Conservation (phyloP, 345 rosid species). For the Firmiana major region DNA sequence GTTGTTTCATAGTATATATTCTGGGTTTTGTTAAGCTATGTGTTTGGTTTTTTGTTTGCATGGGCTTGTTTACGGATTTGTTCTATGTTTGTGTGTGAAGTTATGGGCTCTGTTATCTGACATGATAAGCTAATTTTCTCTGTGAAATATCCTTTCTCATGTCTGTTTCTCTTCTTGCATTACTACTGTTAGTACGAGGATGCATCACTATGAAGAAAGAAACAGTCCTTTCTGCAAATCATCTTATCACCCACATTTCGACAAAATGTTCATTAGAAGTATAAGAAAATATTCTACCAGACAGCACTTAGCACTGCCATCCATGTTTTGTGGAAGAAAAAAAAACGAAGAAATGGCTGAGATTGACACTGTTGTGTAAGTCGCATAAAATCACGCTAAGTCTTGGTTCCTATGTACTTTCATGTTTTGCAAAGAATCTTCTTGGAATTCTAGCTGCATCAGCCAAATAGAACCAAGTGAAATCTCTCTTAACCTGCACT, state of each 20-base stretch:
- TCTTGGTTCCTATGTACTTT: background rate
- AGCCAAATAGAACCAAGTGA: background rate
- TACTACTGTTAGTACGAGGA: background rate
- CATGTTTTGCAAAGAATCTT: background rate
- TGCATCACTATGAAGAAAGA: background rate
- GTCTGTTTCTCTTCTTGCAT: background rate
- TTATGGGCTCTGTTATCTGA: constrained; percentile 21
- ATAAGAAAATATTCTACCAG: background rate
- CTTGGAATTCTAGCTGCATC: background rate
- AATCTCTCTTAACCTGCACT: background rate
- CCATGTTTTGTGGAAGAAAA: background rate
- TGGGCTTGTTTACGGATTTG: constrained; percentile 28
- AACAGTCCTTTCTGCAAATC: background rate
- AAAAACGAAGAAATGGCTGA: background rate
- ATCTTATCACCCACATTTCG: background rate
- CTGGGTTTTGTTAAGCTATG: background rate
- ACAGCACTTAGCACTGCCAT: background rate
- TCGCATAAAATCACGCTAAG: background rate
- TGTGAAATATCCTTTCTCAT: background rate
- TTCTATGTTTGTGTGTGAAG: constrained; percentile 17
- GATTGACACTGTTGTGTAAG: background rate
- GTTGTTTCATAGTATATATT: background rate
- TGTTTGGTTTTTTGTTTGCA: constrained; percentile 20
- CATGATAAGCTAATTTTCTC: constrained; percentile 12
- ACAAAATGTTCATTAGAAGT: background rate